phyloP scores from a whole-genome alignment of 2,329 filamentous ascomycete genomes.

The Fragosphaeria purpurea region DNA sequence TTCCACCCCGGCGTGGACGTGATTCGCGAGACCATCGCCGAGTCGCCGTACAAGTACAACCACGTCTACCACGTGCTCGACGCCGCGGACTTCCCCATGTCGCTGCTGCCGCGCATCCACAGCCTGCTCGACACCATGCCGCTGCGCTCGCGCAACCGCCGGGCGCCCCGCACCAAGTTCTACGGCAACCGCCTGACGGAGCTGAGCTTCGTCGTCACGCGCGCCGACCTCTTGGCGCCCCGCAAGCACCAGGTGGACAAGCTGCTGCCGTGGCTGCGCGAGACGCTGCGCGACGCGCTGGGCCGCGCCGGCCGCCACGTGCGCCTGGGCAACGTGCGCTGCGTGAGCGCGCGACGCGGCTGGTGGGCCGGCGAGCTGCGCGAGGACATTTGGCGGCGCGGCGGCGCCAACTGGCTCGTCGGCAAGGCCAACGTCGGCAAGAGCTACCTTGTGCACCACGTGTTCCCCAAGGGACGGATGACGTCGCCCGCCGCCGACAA shows the following conservation, averaged over 20 bases:
- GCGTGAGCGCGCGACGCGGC: slow-evolving; percentile 72
- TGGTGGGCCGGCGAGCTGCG: slow-evolving; percentile 91
- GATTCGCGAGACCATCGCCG: slow-evolving; percentile 72
- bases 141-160: slow-evolving; percentile 69
- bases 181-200: slow-evolving; percentile 59
- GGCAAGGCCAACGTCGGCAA: slow-evolving; percentile 99
- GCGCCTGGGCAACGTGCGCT: slow-evolving; percentile 78
- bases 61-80: slow-evolving; percentile 94
- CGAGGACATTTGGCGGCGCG: slow-evolving; percentile 72
- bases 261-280: slow-evolving; percentile 75
- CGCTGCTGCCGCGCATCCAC: slow-evolving; percentile 68
- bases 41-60: slow-evolving; percentile 83
- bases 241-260: slow-evolving; percentile 73
- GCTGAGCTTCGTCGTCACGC: slow-evolving; percentile 83
- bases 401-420: slow-evolving; percentile 88
- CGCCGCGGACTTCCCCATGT: slow-evolving; percentile 94
- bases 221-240: slow-evolving; percentile 76
- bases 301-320: slow-evolving; percentile 56
- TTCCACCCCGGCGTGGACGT: slow-evolving; percentile 72
- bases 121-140: slow-evolving; percentile 60
- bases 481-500: neutral
- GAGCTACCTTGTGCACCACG: slow-evolving; percentile 76
- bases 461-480: slow-evolving; percentile 69
- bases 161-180: slow-evolving; percentile 58
- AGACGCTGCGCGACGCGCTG: slow-evolving; percentile 67